phyloP scores from a whole-genome alignment of 1,139 yeast species.

The Pichia norvegensis region DNA sequence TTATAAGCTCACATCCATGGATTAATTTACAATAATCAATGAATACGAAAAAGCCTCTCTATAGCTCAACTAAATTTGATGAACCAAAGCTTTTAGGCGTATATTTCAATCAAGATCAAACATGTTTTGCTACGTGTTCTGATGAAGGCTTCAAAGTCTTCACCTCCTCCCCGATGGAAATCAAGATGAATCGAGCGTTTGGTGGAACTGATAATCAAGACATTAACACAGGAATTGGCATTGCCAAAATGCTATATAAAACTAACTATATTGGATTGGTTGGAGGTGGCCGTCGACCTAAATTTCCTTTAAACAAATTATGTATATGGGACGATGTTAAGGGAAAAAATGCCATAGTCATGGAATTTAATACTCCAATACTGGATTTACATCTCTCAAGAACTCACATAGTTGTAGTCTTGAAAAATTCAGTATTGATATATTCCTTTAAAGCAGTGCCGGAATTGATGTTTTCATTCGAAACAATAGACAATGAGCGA shows the following conservation, averaged over 20 bases:
- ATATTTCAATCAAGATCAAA: conserved; percentile 80
- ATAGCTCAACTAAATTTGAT: conserved; percentile 18
- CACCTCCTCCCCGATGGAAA: conserved; percentile 79
- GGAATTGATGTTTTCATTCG: conserved; percentile 56
- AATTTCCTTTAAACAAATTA: conserved; percentile 66
- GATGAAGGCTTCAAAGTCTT: conserved; percentile 82
- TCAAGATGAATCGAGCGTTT: conserved; percentile 63
- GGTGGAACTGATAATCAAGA: background rate
- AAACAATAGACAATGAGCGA: conserved; percentile 57
- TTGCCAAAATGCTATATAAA: conserved; percentile 74
- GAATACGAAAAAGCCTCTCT: conserved; percentile 36
- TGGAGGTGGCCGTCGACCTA: conserved; percentile 80
- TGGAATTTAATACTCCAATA: conserved; percentile 72
- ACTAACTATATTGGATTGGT: conserved; percentile 85
- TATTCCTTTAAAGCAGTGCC: conserved; percentile 82
- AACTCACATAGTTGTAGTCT: conserved; percentile 63
- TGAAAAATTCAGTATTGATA: conserved; percentile 59
- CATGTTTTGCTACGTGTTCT: conserved; percentile 81
- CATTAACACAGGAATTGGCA: conserved; percentile 52
- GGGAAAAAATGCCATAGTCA: conserved; percentile 60
- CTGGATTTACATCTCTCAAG: conserved; percentile 68
- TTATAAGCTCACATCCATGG: background rate
- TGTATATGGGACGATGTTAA: conserved; percentile 90
- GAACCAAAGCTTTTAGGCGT: conserved; percentile 47
- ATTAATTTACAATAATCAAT: conserved; percentile 19